Conservation (phyloP, 345 rosid genomes). For the Eutrema japonicum region DNA sequence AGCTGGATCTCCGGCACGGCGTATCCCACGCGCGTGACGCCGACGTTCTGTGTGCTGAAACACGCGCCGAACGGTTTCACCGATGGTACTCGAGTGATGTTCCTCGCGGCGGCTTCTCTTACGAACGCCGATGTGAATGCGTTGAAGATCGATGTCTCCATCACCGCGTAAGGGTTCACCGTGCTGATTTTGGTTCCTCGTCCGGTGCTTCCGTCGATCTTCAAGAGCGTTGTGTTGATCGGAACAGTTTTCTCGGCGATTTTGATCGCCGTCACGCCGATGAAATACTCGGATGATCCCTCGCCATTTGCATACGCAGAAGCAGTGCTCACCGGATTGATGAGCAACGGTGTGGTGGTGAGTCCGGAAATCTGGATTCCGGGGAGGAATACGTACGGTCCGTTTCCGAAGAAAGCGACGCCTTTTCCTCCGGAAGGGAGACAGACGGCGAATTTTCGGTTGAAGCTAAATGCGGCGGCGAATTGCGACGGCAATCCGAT, state of each 20-base stretch:
- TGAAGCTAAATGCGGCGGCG: conserved; percentile 59
- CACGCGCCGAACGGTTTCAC: conserved; percentile 66
- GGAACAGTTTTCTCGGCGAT: conserved; percentile 46
- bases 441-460: conserved; percentile 64
- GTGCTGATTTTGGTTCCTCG: conserved; percentile 81
- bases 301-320: conserved; percentile 50
- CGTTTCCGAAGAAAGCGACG: conserved; percentile 62
- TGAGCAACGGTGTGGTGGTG: conserved; percentile 56
- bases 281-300: conserved; percentile 69
- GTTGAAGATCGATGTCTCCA: conserved; percentile 58
- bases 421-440: conserved; percentile 52
- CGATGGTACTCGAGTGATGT: conserved; percentile 54
- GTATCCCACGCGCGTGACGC: conserved; percentile 56
- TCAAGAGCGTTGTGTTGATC: conserved; percentile 51
- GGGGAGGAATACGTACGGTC: conserved; percentile 62
- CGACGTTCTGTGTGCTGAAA: conserved; percentile 49
- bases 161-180: conserved; percentile 65
- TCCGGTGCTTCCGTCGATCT: conserved; percentile 48
- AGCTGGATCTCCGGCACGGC: conserved; percentile 61
- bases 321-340: conserved; percentile 66
- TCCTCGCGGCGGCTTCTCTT: conserved; percentile 43
- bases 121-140: conserved; percentile 53
- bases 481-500: conserved; percentile 61
- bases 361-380: conserved; percentile 54
- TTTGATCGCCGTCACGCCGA: conserved; percentile 54